phyloP scores from a whole-genome alignment of 345 rosid species.

The Populus simonii region DNA sequence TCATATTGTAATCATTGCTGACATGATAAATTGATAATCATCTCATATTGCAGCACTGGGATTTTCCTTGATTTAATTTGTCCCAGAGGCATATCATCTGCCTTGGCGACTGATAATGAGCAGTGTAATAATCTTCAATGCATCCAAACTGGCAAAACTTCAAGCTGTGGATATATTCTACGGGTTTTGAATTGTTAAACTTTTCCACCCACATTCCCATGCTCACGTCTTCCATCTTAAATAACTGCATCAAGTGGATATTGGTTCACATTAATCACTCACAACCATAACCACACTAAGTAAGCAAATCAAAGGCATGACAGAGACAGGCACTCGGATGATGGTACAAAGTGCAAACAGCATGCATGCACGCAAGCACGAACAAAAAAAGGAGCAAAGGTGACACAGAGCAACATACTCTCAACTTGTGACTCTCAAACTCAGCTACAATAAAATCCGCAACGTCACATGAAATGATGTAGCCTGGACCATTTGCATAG shows the following conservation, averaged over 20 bases:
- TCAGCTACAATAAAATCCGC: constrained; percentile 60
- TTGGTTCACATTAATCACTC: neutral
- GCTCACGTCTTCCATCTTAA: constrained; percentile 98
- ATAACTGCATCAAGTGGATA: constrained; percentile 50
- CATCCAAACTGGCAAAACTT: constrained; percentile 91
- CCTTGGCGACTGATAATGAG: constrained; percentile 96
- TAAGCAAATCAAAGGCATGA: neutral
- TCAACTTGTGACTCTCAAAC: constrained; percentile 70
- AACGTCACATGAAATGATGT: constrained; percentile 72
- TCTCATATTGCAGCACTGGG: constrained; percentile 90
- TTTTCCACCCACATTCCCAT: constrained; percentile 99
- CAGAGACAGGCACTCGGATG: neutral
- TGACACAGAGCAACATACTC: constrained; percentile 40
- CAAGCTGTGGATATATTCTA: constrained; percentile 73
- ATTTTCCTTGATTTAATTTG: constrained; percentile 51
- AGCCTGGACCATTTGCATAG: constrained; percentile 95
- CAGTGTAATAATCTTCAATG: constrained; percentile 71
- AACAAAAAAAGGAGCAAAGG: neutral
- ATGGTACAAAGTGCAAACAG: neutral
- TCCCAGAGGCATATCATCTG: constrained; percentile 97
- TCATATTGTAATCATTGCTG: neutral
- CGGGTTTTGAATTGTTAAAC: constrained; percentile 69
- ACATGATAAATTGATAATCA: constrained; percentile 11
- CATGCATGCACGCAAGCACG: neutral
- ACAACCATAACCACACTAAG: neutral